These are phyloP conservation scores for Hyaloperonospora arabidopsidis DNA, from an alignment of 352 stramenopile genomes.

Conservation along the genomic window DNA sequence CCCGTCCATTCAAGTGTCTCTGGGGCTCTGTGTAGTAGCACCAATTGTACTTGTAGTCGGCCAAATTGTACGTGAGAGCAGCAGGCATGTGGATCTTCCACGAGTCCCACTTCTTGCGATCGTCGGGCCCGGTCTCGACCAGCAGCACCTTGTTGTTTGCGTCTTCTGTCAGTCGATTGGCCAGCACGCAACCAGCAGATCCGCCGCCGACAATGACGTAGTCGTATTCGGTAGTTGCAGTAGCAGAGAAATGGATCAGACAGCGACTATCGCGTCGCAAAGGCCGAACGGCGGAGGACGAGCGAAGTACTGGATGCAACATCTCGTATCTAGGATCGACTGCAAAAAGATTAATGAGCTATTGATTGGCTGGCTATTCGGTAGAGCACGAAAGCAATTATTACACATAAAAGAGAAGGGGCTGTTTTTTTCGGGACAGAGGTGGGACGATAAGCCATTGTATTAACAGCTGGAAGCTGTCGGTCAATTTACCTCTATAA, in stretches of 20 bases:
- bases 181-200: slow-evolving; percentile 86
- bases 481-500: no score
- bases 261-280: slow-evolving; percentile 7
- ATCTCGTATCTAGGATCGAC: no score
- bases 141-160: slow-evolving; percentile 80
- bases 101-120: slow-evolving; percentile 80
- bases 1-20: slow-evolving; percentile 69
- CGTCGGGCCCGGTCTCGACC: slow-evolving; percentile 83
- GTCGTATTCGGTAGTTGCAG: slow-evolving; percentile 51
- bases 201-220: slow-evolving; percentile 91
- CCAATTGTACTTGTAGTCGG: slow-evolving; percentile 85
- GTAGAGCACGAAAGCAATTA: no score
- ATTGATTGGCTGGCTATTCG: no score
- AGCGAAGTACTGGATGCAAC: no score
- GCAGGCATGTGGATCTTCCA: slow-evolving; percentile 89
- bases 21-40: slow-evolving; percentile 81
- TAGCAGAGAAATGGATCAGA: slow-evolving; percentile 15
- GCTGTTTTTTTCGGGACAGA: no score
- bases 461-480: no score
- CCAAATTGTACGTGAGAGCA: slow-evolving; percentile 80
- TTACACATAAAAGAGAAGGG: no score
- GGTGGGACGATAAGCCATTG: no score
- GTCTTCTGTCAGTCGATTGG: slow-evolving; percentile 83
- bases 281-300: no score
- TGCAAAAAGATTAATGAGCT: no score